These are phyloP conservation scores for Agastache rugosa DNA, from an alignment of 257 asterid genomes.

Conservation along the genomic window DNA sequence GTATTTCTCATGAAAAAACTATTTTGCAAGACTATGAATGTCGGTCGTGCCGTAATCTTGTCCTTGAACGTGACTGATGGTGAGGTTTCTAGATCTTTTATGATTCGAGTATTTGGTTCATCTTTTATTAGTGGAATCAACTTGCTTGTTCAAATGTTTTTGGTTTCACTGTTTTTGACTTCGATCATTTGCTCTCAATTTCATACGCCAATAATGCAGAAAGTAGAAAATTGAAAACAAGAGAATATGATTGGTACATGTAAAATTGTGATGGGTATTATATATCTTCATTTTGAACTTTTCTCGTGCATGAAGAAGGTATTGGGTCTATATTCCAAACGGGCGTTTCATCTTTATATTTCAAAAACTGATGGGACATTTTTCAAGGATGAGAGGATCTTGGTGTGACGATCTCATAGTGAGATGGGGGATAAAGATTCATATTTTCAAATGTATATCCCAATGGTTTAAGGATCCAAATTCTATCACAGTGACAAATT, in stretches of 20 bases:
- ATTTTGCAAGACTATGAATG: constrained; percentile 26
- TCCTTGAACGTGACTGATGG: constrained; percentile 25
- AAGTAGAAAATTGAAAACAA: neutral
- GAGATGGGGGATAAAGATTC: too few relatives aligned
- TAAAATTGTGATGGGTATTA: neutral
- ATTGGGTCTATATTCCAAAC: too few relatives aligned
- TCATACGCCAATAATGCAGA: too few relatives aligned
- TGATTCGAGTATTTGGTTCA: neutral
- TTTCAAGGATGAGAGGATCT: too few relatives aligned
- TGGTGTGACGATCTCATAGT: too few relatives aligned
- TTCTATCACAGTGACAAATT: too few relatives aligned
- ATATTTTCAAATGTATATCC: too few relatives aligned
- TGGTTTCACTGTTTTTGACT: neutral
- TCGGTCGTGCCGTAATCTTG: constrained; percentile 17
- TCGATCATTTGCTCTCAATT: neutral
- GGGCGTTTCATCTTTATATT: too few relatives aligned
- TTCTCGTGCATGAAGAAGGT: neutral
- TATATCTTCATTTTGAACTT: neutral
- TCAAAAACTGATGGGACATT: too few relatives aligned
- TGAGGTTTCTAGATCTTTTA: constrained; percentile 21
- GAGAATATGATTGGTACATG: neutral
- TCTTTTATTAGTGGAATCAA: neutral
- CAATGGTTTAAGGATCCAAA: too few relatives aligned
- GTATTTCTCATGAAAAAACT: constrained; percentile 22
- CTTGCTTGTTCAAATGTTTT: neutral